These are phyloP conservation scores for Colletotrichum sp. DNA, from an alignment of 2,329 filamentous ascomycete genomes.

Conservation along the genomic window DNA sequence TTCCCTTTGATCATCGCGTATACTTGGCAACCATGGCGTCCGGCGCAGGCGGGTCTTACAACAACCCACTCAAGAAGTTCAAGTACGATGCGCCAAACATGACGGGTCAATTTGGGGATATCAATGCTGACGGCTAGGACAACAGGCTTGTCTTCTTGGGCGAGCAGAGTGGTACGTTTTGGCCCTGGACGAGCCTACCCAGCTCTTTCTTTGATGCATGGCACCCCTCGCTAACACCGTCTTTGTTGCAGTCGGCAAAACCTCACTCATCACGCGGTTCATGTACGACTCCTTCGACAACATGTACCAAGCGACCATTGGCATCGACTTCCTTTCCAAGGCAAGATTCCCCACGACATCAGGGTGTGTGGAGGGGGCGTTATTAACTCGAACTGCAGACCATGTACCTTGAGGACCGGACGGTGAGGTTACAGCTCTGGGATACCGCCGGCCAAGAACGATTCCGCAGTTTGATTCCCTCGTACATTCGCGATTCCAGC, in stretches of 20 bases:
- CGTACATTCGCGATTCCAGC: conserved; percentile 97
- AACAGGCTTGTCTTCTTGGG: conserved; percentile 92
- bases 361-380: background rate
- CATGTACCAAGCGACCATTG: conserved; percentile 99
- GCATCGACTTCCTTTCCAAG: conserved; percentile 99
- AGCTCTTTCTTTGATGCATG: conserved; percentile 2
- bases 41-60: conserved; percentile 80
- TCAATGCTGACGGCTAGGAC: conserved; percentile 25
- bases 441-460: conserved; percentile 98
- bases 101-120: background rate
- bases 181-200: conserved; percentile 3
- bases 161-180: conserved; percentile 89
- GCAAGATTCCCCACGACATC: conserved; percentile 49
- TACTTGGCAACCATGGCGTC: conserved; percentile 68
- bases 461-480: conserved; percentile 95
- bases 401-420: conserved; percentile 99
- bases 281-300: conserved; percentile 99
- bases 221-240: background rate
- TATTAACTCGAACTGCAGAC: conserved; percentile 60
- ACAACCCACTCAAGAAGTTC: conserved; percentile 99
- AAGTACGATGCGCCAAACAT: conserved; percentile 65
- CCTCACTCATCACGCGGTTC: conserved; percentile 96
- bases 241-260: conserved; percentile 82
- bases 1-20: conserved; percentile 8
- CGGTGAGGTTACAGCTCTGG: conserved; percentile 96